Evolutionary conservation across 208 protist species (phyloP).

Genomic region (Acanthamoeba lenticulata): DNA sequence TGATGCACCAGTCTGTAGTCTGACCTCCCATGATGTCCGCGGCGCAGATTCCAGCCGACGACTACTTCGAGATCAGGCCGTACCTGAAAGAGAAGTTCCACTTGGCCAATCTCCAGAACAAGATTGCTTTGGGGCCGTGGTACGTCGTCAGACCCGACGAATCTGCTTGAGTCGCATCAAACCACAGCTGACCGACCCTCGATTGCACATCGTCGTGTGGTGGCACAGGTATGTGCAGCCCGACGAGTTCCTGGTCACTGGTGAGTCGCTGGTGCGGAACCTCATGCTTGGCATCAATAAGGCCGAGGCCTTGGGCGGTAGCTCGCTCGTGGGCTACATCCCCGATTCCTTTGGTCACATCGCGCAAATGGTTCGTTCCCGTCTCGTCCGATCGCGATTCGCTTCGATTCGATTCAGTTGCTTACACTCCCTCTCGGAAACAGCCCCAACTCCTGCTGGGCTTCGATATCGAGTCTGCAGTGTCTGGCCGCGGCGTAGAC

Average conservation of each 20-base stretch:
- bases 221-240: slow-evolving; percentile 47
- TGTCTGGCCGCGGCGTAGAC: background rate
- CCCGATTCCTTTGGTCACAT: slow-evolving; percentile 60
- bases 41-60: slow-evolving; percentile 21
- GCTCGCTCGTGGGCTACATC: slow-evolving; percentile 22
- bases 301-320: background rate
- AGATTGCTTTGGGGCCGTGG: slow-evolving; percentile 43
- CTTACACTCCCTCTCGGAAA: background rate
- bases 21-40: background rate
- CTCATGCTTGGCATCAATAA: slow-evolving; percentile 26
- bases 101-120: slow-evolving; percentile 1
- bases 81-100: slow-evolving; percentile 15
- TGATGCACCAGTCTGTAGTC: background rate
- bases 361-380: slow-evolving; percentile 1
- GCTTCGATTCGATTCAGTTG: no score
- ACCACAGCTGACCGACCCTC: no score
- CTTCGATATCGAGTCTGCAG: slow-evolving; percentile 39
- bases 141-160: no score
- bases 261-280: slow-evolving; percentile 24
- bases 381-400: no score
- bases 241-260: slow-evolving; percentile 54
- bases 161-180: no score
- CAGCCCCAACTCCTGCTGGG: slow-evolving; percentile 49
- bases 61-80: slow-evolving; percentile 16
- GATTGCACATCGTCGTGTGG: background rate